These are phyloP conservation scores for Rhizoclosmatium sp. DNA, from an alignment of 192 early-diverging fungal species.

Conservation along the genomic window DNA sequence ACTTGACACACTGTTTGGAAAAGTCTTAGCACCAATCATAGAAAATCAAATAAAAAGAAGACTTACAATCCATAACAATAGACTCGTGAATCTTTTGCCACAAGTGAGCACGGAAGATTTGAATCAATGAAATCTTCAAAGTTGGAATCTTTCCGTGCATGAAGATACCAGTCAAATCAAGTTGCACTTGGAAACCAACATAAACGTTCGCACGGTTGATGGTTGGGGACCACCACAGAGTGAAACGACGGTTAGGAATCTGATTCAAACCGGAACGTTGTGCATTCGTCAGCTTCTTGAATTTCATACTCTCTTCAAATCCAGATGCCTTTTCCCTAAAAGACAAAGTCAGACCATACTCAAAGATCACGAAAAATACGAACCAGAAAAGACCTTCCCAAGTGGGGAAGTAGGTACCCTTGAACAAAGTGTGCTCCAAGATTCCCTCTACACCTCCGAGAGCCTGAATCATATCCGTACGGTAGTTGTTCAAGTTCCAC, in stretches of 20 bases:
- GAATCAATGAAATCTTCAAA: constrained; percentile 98
- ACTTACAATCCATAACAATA: constrained; percentile 66
- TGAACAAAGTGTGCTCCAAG: constrained; percentile 98
- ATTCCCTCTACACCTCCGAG: constrained; percentile 98
- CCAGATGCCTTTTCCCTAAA: constrained; percentile 36
- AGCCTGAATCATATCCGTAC: constrained; percentile 99
- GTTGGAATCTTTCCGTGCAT: constrained; percentile 99
- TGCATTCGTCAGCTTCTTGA: constrained; percentile 98
- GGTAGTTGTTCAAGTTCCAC: constrained; percentile 96
- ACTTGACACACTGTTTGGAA: constrained; percentile 74
- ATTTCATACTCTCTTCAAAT: constrained; percentile 57
- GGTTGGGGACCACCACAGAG: constrained; percentile 99
- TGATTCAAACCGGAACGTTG: constrained; percentile 98
- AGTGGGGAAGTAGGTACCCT: constrained; percentile 96
- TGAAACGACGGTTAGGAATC: constrained; percentile 99
- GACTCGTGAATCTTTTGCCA: constrained; percentile 98
- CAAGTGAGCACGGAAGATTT: constrained; percentile 98
- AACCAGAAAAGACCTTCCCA: constrained; percentile 99
- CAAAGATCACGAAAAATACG: constrained; percentile 3
- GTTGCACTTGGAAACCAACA: constrained; percentile 99
- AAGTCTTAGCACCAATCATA: not conserved
- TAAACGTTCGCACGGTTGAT: constrained; percentile 99
- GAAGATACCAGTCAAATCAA: constrained; percentile 99
- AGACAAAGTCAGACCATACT: constrained; percentile 6
- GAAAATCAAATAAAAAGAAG: constrained; percentile 24